Percentiles rank a stretch among this genome's conserved stretches.
phyloP scores from a whole-genome alignment of 1,284 basidiomycete genomes.

The Malassezia furfur region DNA sequence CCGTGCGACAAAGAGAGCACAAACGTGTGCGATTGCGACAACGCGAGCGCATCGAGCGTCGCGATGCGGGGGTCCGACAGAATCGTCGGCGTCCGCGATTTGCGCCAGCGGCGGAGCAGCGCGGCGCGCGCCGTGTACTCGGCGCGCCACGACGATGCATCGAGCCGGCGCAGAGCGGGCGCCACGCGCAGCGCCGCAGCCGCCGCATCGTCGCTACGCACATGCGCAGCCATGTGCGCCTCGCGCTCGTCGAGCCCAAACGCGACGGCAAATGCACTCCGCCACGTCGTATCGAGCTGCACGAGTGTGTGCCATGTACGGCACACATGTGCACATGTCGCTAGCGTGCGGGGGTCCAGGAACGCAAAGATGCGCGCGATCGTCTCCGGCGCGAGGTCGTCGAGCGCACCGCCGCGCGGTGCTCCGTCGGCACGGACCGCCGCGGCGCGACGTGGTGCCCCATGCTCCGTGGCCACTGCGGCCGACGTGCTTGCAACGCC shows the following conservation, averaged over 20 bases:
- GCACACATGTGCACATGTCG: conserved; percentile 57
- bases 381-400: conserved; percentile 56
- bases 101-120: conserved; percentile 57
- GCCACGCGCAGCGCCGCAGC: conserved; percentile 17
- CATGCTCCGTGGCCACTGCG: too few species aligned
- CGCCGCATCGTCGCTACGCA: conserved; percentile 24
- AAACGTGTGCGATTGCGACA: conserved; percentile 54
- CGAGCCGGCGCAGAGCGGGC: conserved; percentile 55
- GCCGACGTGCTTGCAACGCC: too few species aligned
- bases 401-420: background rate
- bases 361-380: conserved; percentile 69
- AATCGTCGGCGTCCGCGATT: conserved; percentile 58
- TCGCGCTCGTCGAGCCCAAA: conserved; percentile 60
- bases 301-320: conserved; percentile 58
- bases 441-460: too few species aligned
- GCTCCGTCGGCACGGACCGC: too few species aligned
- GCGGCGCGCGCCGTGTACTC: conserved; percentile 36
- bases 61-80: conserved; percentile 35
- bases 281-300: conserved; percentile 71
- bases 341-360: conserved; percentile 60
- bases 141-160: conserved; percentile 35
- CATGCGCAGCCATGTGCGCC: conserved; percentile 51
- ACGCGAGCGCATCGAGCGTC: conserved; percentile 34
- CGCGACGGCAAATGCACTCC: conserved; percentile 64
- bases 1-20: conserved; percentile 61